Conservation (phyloP, 352 stramenopile genomes). For the Plasmopara viticola region DNA sequence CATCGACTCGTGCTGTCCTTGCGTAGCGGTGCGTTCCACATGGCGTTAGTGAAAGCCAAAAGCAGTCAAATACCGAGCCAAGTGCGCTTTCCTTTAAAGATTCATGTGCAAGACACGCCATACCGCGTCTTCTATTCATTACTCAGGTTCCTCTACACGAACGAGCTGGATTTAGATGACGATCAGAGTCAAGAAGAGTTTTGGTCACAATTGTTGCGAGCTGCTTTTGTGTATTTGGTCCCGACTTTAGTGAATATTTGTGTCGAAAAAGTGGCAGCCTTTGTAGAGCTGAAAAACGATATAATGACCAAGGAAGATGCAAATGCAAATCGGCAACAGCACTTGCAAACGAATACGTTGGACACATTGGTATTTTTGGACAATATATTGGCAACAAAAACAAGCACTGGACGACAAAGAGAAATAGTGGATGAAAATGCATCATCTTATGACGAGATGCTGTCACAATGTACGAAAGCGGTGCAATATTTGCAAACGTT, state of each 20-base stretch:
- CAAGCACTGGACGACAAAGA: slow-evolving; percentile 22
- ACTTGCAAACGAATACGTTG: slow-evolving; percentile 24
- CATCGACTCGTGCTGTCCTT: slow-evolving; percentile 71
- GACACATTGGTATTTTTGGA: slow-evolving; percentile 61
- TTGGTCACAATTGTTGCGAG: slow-evolving; percentile 61
- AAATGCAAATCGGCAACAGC: slow-evolving; percentile 3
- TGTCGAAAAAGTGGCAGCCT: slow-evolving; percentile 32
- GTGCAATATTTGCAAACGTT: slow-evolving; percentile 39
- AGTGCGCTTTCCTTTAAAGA: slow-evolving; percentile 75
- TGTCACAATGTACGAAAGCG: slow-evolving; percentile 21
- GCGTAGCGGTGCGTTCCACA: slow-evolving; percentile 64
- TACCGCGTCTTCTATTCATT: slow-evolving; percentile 65
- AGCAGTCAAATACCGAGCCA: slow-evolving; percentile 59
- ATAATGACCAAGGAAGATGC: slow-evolving; percentile 2
- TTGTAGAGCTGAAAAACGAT: slow-evolving; percentile 22
- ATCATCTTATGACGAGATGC: slow-evolving; percentile 5
- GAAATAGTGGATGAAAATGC: slow-evolving; percentile 8
- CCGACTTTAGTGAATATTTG: slow-evolving; percentile 62
- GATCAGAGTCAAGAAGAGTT: slow-evolving; percentile 33
- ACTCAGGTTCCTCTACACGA: slow-evolving; percentile 75
- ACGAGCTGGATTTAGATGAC: slow-evolving; percentile 29
- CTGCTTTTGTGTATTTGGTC: slow-evolving; percentile 66
- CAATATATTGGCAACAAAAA: slow-evolving; percentile 41
- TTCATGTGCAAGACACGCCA: slow-evolving; percentile 75
- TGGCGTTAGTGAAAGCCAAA: slow-evolving; percentile 55